These are phyloP conservation scores for Candida nonsorbophila DNA, from an alignment of 805 yeast genomes.

Conservation along the genomic window DNA sequence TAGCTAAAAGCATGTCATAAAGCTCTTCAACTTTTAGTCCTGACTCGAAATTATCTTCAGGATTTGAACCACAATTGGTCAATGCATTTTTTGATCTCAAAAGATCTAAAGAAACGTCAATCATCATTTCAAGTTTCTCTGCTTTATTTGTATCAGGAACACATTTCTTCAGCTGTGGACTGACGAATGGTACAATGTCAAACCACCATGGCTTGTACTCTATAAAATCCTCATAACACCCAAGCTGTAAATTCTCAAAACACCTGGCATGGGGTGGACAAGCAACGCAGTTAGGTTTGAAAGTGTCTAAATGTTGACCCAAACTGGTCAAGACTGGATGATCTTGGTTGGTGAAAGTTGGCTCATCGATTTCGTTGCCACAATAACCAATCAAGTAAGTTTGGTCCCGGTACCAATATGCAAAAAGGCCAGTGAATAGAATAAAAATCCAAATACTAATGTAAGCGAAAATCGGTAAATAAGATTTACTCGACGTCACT, in stretches of 20 bases:
- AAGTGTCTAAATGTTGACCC: conserved; percentile 42
- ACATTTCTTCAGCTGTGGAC: conserved; percentile 51
- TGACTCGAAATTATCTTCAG: conserved; percentile 37
- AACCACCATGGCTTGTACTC: conserved; percentile 49
- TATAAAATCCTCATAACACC: conserved; percentile 67
- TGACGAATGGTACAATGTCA: conserved; percentile 53
- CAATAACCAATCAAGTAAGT: conserved; percentile 66
- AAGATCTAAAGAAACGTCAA: conserved; percentile 59
- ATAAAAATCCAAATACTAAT: conserved; percentile 25
- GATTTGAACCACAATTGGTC: conserved; percentile 50
- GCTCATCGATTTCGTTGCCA: conserved; percentile 51
- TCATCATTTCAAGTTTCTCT: conserved; percentile 60
- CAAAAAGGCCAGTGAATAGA: conserved; percentile 33
- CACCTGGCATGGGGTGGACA: conserved; percentile 86
- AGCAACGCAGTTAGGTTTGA: conserved; percentile 60
- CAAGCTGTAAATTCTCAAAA: conserved; percentile 50
- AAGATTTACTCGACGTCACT: neutral
- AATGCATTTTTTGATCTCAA: conserved; percentile 67
- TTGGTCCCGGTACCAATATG: conserved; percentile 63
- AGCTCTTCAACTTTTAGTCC: conserved; percentile 49
- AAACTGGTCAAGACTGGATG: conserved; percentile 24
- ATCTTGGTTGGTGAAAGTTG: conserved; percentile 30
- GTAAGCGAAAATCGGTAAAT: conserved; percentile 3
- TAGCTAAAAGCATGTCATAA: conserved; percentile 44
- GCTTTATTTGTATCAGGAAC: conserved; percentile 69